phyloP scores from a whole-genome alignment of 495 filamentous ascomycete genomes.

The Pseudevernia furfuracea region DNA sequence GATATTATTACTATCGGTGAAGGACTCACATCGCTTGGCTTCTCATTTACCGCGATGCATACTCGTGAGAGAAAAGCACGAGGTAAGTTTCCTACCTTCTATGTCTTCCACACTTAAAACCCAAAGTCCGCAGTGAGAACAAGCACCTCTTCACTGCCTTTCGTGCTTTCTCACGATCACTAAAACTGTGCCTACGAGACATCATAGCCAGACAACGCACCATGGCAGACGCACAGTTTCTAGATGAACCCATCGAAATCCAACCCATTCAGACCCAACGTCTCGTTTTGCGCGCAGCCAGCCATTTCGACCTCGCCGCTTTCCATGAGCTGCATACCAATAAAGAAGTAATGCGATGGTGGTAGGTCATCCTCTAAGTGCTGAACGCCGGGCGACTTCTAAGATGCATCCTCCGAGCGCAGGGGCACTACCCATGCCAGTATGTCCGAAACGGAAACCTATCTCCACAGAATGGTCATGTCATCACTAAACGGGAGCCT shows the following conservation, averaged over 20 bases:
- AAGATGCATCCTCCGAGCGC: not conserved
- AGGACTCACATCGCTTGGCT: too few relatives aligned
- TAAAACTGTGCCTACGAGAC: not conserved
- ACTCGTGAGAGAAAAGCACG: too few relatives aligned
- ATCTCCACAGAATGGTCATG: constrained; percentile 67
- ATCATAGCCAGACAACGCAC: not conserved
- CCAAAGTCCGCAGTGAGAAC: not conserved
- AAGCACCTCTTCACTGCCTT: not conserved
- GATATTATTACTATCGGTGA: too few relatives aligned
- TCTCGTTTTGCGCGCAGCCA: constrained; percentile 15
- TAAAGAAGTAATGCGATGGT: constrained; percentile 21
- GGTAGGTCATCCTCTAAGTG: constrained; percentile 6
- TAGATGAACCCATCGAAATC: not conserved
- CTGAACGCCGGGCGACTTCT: not conserved
- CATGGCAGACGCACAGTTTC: not conserved
- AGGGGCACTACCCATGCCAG: not conserved
- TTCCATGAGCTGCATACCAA: constrained; percentile 15
- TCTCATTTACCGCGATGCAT: too few relatives aligned
- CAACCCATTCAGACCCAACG: not conserved
- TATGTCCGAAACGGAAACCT: constrained; percentile 45
- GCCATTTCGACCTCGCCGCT: constrained; percentile 14
- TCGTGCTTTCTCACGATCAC: not conserved
- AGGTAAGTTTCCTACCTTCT: not conserved
- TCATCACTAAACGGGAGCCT: constrained; percentile 54
- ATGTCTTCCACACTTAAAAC: not conserved